Evolutionary conservation across 345 rosid genomes (phyloP).

Genomic region (Pugionium dolabratum): DNA sequence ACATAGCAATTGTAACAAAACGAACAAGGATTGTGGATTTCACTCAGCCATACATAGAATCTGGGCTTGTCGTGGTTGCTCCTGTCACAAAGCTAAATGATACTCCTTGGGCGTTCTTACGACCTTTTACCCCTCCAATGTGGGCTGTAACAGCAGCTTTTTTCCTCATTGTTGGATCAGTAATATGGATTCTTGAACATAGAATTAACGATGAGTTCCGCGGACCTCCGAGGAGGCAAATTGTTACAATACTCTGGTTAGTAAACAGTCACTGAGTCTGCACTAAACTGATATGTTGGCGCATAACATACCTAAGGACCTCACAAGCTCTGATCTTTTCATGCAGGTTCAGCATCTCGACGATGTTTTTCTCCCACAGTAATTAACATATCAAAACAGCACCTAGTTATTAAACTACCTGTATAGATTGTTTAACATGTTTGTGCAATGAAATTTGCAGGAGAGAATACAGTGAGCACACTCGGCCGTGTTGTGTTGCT

Average conservation of each 20-base stretch:
- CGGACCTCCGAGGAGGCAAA: conserved; percentile 76
- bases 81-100: conserved; percentile 66
- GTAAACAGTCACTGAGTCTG: conserved; percentile 33
- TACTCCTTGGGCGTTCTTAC: conserved; percentile 74
- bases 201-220: conserved; percentile 82
- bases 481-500: conserved; percentile 80
- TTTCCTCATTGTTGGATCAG: conserved; percentile 76
- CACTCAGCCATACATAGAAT: conserved; percentile 84
- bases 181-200: conserved; percentile 94
- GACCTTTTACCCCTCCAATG: conserved; percentile 78
- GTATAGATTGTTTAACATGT: conserved; percentile 3
- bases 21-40: conserved; percentile 77
- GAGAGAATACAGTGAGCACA: conserved; percentile 79
- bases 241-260: conserved; percentile 72
- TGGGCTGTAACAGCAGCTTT: conserved; percentile 76
- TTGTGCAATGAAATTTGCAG: conserved; percentile 48
- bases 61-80: conserved; percentile 91
- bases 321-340: background rate
- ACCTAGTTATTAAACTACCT: background rate
- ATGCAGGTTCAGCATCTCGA: conserved; percentile 91
- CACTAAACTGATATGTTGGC: background rate
- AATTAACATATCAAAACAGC: conserved; percentile 39
- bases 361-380: conserved; percentile 90
- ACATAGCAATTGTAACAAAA: conserved; percentile 70
- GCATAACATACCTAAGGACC: background rate